These are phyloP conservation scores for Pseudogymnoascus destructans DNA, from an alignment of 2,329 filamentous ascomycete species.

Conservation along the genomic window DNA sequence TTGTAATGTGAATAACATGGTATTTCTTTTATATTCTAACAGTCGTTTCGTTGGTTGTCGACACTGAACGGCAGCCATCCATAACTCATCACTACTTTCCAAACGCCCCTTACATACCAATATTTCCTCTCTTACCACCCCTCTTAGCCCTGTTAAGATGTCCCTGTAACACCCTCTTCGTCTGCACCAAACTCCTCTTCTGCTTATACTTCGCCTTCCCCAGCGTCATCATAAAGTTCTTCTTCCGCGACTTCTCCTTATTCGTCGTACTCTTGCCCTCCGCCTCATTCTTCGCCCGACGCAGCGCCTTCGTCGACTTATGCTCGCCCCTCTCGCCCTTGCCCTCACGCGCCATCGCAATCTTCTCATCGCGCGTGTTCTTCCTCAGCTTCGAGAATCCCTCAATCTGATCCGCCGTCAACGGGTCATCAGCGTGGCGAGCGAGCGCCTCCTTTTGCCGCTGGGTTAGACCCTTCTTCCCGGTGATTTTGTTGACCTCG, in stretches of 20 bases:
- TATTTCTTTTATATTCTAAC: conserved; percentile 7
- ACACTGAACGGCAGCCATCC: background rate
- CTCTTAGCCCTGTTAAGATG: conserved; percentile 75
- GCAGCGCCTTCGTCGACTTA: conserved; percentile 71
- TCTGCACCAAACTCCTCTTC: conserved; percentile 84
- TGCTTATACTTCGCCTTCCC: conserved; percentile 93
- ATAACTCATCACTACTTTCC: background rate
- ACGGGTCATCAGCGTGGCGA: conserved; percentile 70
- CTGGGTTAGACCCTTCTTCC: conserved; percentile 32
- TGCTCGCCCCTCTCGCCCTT: conserved; percentile 67
- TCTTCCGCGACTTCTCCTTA: conserved; percentile 89
- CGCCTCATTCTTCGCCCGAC: conserved; percentile 74
- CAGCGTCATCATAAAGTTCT: conserved; percentile 98
- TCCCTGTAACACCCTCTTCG: conserved; percentile 63
- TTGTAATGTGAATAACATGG: conserved; percentile 1
- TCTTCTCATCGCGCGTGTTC: conserved; percentile 76
- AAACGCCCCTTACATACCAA: conserved; percentile 19
- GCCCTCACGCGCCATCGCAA: conserved; percentile 70
- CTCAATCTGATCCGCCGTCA: conserved; percentile 87
- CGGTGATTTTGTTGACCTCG: conserved; percentile 51
- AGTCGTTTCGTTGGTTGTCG: background rate
- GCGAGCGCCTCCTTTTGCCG: conserved; percentile 31
- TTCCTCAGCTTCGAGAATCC: conserved; percentile 71
- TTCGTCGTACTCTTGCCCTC: conserved; percentile 96
- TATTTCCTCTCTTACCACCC: conserved; percentile 69